A percentile compares a stretch with the other conserved stretches of the same genome.
Conservation (phyloP, 176 grass and related monocot species). For the Canna indica region DNA sequence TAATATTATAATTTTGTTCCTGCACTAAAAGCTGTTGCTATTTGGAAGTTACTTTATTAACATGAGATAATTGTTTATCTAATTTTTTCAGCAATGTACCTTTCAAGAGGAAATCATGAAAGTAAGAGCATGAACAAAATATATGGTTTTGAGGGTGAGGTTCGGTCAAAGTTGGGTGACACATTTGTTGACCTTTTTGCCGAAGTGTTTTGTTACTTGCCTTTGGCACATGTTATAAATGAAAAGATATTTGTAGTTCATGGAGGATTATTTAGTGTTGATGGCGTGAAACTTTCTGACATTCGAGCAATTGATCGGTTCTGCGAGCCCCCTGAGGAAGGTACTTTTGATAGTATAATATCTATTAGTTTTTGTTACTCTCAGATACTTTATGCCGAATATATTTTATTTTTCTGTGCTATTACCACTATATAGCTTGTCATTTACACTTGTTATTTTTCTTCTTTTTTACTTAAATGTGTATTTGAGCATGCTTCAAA, state of each 20-base stretch:
- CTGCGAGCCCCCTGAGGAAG: conserved; percentile 89
- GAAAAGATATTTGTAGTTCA: conserved; percentile 76
- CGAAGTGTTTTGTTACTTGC: conserved; percentile 84
- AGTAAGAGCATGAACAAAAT: conserved; percentile 99
- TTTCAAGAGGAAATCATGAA: conserved; percentile 91
- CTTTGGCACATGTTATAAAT: conserved; percentile 93
- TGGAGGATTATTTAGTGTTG: conserved; percentile 90
- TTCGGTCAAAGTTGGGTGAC: conserved; percentile 70
- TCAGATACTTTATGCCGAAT: too few species aligned
- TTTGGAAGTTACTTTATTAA: too few species aligned
- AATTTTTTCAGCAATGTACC: conserved; percentile 63
- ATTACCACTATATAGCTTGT: too few species aligned
- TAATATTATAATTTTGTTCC: too few species aligned
- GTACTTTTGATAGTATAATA: conserved; percentile 21
- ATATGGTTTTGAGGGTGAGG: conserved; percentile 95
- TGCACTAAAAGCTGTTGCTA: too few species aligned
- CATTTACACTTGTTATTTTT: too few species aligned
- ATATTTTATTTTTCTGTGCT: too few species aligned
- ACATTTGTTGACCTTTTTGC: conserved; percentile 86
- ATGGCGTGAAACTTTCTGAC: conserved; percentile 90
- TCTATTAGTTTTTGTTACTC: too few species aligned
- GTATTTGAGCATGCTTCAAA: too few species aligned
- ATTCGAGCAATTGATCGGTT: conserved; percentile 87
- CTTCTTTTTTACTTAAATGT: too few species aligned
- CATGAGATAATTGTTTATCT: conserved; percentile 1